phyloP scores from a whole-genome alignment of 805 yeast species.

The Yarrowia deformans region DNA sequence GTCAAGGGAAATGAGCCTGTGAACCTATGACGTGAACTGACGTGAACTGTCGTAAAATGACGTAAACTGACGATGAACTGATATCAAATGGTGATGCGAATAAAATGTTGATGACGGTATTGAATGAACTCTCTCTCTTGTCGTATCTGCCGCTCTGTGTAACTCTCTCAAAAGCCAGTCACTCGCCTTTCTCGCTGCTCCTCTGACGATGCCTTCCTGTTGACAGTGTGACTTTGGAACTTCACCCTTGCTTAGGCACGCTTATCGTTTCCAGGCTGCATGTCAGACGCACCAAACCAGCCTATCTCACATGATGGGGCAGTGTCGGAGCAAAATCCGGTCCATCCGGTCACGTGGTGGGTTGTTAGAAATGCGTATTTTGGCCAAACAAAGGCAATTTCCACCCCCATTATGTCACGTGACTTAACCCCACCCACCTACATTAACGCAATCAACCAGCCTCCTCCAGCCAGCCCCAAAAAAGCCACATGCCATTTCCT shows the following conservation, averaged over 20 bases:
- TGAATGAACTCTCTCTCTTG: no score
- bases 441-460: background rate
- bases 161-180: no score
- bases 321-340: background rate
- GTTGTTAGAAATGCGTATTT: no score
- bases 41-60: no score
- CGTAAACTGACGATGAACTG: background rate
- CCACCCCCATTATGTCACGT: no score
- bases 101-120: no score
- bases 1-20: background rate
- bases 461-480: background rate
- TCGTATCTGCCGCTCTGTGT: background rate
- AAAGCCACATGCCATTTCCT: constrained; percentile 8
- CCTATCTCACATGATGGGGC: constrained; percentile 36
- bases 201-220: background rate
- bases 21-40: background rate
- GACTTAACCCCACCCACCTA: no score
- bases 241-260: constrained; percentile 23
- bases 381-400: no score
- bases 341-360: constrained; percentile 2
- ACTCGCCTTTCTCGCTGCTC: background rate
- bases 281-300: background rate
- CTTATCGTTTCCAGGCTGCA: constrained; percentile 11
- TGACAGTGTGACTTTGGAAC: background rate
- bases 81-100: background rate